phyloP scores from a whole-genome alignment of 2,329 filamentous ascomycete genomes.

The Diplocarpon rosae region DNA sequence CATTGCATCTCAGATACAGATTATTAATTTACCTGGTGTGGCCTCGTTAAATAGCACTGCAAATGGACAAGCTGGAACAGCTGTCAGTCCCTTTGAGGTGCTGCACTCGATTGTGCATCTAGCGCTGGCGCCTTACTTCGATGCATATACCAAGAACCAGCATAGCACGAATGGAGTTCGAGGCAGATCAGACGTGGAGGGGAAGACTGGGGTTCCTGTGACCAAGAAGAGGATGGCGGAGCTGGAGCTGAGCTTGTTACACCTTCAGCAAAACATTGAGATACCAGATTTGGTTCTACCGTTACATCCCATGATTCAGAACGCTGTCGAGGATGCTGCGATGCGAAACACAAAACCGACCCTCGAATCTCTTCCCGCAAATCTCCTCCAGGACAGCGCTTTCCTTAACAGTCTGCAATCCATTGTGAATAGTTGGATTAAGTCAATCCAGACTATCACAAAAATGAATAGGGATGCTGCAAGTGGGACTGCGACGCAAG shows the following conservation, averaged over 20 bases:
- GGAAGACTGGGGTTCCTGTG: conserved; percentile 90
- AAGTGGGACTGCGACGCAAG: conserved; percentile 75
- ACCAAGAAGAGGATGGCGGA: conserved; percentile 96
- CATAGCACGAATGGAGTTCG: conserved; percentile 55
- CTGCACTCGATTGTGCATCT: conserved; percentile 87
- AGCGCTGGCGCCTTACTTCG: conserved; percentile 89
- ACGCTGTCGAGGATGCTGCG: conserved; percentile 68
- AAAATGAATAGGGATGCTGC: conserved; percentile 80
- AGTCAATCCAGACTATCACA: conserved; percentile 92
- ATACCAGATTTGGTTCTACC: conserved; percentile 85
- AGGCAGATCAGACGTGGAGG: conserved; percentile 72
- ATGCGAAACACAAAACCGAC: conserved; percentile 56
- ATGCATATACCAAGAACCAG: conserved; percentile 82
- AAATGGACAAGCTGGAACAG: conserved; percentile 57
- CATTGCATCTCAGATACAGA: conserved; percentile 79
- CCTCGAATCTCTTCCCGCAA: conserved; percentile 64
- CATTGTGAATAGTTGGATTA: conserved; percentile 96
- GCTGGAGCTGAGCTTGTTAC: conserved; percentile 77
- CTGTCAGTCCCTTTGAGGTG: conserved; percentile 79
- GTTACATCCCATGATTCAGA: conserved; percentile 81
- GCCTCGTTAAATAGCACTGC: conserved; percentile 53
- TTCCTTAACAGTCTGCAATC: conserved; percentile 92
- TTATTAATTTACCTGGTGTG: conserved; percentile 81
- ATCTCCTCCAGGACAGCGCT: conserved; percentile 74
- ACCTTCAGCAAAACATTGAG: conserved; percentile 95